These are phyloP conservation scores for Byssothecium circinans DNA, from an alignment of 2,329 filamentous ascomycete species.

Conservation along the genomic window DNA sequence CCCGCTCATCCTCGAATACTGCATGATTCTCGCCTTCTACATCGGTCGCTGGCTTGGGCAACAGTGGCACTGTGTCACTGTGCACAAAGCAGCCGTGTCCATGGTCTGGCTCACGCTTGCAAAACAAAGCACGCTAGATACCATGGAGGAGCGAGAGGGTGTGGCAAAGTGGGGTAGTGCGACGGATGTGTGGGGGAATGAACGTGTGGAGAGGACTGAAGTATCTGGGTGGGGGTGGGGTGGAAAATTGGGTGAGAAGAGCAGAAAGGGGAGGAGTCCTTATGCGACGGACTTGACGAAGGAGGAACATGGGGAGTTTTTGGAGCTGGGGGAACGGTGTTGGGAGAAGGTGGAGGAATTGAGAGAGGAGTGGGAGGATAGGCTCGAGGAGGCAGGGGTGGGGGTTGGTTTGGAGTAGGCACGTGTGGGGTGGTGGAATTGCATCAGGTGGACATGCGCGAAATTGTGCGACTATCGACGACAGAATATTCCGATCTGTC, in stretches of 20 bases:
- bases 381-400: slow-evolving; percentile 42
- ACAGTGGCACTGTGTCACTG: slow-evolving; percentile 80
- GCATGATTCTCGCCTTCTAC: slow-evolving; percentile 69
- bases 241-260: slow-evolving; percentile 57
- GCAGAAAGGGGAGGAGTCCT: slow-evolving; percentile 58
- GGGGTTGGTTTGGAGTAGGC: slow-evolving; percentile 36
- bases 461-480: too few relatives aligned
- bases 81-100: slow-evolving; percentile 75
- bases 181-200: slow-evolving; percentile 60
- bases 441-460: too few relatives aligned
- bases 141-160: slow-evolving; percentile 52
- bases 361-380: slow-evolving; percentile 63
- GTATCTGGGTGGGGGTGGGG: slow-evolving; percentile 80
- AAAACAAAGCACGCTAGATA: slow-evolving; percentile 63
- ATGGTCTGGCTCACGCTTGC: slow-evolving; percentile 78
- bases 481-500: too few relatives aligned
- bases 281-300: slow-evolving; percentile 61
- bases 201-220: slow-evolving; percentile 73
- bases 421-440: not conserved
- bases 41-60: slow-evolving; percentile 77
- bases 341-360: slow-evolving; percentile 75
- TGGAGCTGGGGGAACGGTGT: slow-evolving; percentile 60
- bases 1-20: slow-evolving; percentile 66
- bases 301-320: slow-evolving; percentile 63
- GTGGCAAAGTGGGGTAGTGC: slow-evolving; percentile 83